These are phyloP conservation scores for Limonium bicolor DNA, from an alignment of 148 eudicot species.

Conservation along the genomic window DNA sequence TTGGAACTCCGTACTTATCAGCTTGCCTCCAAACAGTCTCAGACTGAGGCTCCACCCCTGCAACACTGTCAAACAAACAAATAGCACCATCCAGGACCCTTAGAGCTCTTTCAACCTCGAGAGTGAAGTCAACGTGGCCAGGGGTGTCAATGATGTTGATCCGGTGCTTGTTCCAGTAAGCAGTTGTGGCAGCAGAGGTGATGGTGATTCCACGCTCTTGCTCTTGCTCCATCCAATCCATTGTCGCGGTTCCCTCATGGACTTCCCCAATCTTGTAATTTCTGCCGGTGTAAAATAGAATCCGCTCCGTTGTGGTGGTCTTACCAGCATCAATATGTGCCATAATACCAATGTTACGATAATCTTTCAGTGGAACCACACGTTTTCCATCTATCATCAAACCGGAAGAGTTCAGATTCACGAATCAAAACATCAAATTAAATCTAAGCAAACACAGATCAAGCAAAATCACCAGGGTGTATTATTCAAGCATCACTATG, in stretches of 20 bases:
- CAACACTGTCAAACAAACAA: constrained; percentile 97
- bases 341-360: constrained; percentile 97
- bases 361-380: constrained; percentile 54
- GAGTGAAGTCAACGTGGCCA: constrained; percentile 98
- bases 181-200: constrained; percentile 97
- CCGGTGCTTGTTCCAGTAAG: constrained; percentile 88
- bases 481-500: neutral
- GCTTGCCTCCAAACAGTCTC: constrained; percentile 99
- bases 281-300: constrained; percentile 85
- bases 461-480: neutral
- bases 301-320: constrained; percentile 91
- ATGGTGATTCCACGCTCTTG: constrained; percentile 99
- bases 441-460: neutral
- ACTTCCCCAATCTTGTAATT: constrained; percentile 98
- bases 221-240: constrained; percentile 99
- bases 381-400: constrained; percentile 42
- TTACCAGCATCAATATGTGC: constrained; percentile 99
- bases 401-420: neutral
- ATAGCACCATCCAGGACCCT: constrained; percentile 97
- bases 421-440: neutral
- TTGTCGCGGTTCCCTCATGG: constrained; percentile 97
- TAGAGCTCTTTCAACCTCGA: constrained; percentile 97
- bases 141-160: constrained; percentile 99
- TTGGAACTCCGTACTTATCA: constrained; percentile 95
- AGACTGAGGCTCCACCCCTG: constrained; percentile 98